Base-by-base conservation (phyloP, 371 early-diverging fungal species). In the Rhizopus sp. region DNA sequence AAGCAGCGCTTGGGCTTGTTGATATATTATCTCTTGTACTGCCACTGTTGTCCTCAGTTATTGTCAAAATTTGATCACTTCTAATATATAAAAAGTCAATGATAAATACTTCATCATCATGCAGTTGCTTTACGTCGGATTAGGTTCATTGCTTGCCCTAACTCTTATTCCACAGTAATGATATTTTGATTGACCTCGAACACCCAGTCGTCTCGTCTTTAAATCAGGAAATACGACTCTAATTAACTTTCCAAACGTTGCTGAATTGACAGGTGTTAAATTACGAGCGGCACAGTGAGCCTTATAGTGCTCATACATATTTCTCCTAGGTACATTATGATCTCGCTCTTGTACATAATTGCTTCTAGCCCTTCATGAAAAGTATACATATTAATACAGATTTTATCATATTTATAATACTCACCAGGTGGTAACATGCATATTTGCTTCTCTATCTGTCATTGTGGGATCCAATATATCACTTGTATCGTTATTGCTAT, bases 171-270 rank as follows among this genome's bases (percentile, higher is more conserved):
- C 72, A 72, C 75, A 85, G 61, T 79, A 79, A 50, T 79, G 80
- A 59, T 88, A 88, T 55, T 83, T 85, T 29, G 82, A 82, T 60
- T 84, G 75, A 7, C 88, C 88, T 10, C 88, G 56, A 0, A 75
- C 83, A n/a, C 88, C 88, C 3, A 88, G 57, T 23, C 88, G 76
- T 52, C 88, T 70, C 12, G 87, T 88, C 33, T 76, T 74, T 34
- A 88, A 64, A 17, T 73, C 74, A 3, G 88, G 84, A 44, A 85
- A 87, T 15, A 86, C 81, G 34, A 73, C 66, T 9, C 87, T 69
- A 23, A 88, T 78, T 3, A 86, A 69, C 53, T 88, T 88, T 7
- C 88, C 88, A 73, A 88, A 88, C 7, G 82, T 80, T 32, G 88
- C 87, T 5, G 84, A 75, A 62, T 87, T 88, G 64, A 88, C 79